Base-by-base conservation (phyloP, 192 early-diverging fungal genomes). In the Rhizoclosmatium globosum region DNA sequence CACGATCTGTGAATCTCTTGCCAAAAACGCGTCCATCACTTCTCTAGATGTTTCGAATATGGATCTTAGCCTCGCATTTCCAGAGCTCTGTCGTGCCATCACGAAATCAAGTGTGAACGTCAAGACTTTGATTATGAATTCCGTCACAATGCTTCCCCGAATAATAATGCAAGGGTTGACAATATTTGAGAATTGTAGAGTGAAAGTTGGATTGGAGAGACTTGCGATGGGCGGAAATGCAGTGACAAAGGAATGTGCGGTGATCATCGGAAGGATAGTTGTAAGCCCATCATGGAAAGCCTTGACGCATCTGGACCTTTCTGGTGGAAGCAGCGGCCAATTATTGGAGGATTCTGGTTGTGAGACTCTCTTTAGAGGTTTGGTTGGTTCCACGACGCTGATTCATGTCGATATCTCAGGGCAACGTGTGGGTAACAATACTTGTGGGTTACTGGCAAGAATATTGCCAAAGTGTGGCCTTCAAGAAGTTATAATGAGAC, bases 191-290 rank as follows among this genome's bases (percentile, higher is more conserved):
- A 53, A 53, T 53, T 53, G 50, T 53, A 53, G 31, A 31, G 31
- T 0, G 31, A 31, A 31, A 13, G 17, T 53, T 13, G 50, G 9
- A 13, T 64, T 68, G 45, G 43, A 46, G 67, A 68, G 67, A 23
- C 44, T 68, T 39, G 67, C 4, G 41, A 45, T 68, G 39, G 67
- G 42, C 17, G 39, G 67, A 23, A 68, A 68, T 23, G 45, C 45
- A 23, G 19, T 68, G 6, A 23, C 67, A 47, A n/a, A 17, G 42
- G 45, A 68, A 44, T 7, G 38, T 17, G 67, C 13, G 45, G n/a
- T 46, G 7, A 7, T 64, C 43, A 42, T 68, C 15, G 17, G 9
- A 19, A 43, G 42, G 3, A 2, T 46, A 17, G 17, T 64, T 9
- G 9, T 0, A 64, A 64, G 1, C 21, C 21, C 61, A 7, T 17